phyloP scores from a whole-genome alignment of 2,329 filamentous ascomycete species.

The Phaeosphaeria sp. region DNA sequence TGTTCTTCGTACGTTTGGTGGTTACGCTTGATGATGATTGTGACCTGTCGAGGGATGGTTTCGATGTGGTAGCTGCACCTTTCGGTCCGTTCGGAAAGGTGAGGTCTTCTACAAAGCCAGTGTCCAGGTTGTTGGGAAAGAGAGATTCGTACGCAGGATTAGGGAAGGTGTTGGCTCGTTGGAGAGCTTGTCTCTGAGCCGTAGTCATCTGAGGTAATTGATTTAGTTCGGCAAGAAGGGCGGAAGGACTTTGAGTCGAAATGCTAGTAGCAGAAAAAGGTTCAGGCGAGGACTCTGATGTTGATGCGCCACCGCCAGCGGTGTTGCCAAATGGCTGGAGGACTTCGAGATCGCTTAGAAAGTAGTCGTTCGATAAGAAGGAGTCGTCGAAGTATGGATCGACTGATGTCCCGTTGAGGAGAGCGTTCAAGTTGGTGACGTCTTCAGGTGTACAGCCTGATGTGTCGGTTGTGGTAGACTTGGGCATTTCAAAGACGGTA shows the following conservation, averaged over 20 bases:
- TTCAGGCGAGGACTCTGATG: slow-evolving; percentile 49
- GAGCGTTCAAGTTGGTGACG: slow-evolving; percentile 38
- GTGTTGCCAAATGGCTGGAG: slow-evolving; percentile 45
- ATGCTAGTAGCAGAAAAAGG: slow-evolving; percentile 28
- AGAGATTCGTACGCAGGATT: slow-evolving; percentile 45
- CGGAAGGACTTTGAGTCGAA: slow-evolving; percentile 34
- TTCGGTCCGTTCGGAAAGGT: slow-evolving; percentile 47
- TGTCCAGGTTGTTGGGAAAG: slow-evolving; percentile 45
- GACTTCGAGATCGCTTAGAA: slow-evolving; percentile 49
- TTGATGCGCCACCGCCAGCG: slow-evolving; percentile 39
- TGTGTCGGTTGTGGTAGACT: slow-evolving; percentile 42
- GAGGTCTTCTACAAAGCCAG: slow-evolving; percentile 46
- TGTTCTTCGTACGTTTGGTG: slow-evolving; percentile 44
- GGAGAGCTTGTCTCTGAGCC: slow-evolving; percentile 28
- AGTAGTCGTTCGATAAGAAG: slow-evolving; percentile 49
- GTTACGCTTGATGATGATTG: slow-evolving; percentile 24
- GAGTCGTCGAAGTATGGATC: slow-evolving; percentile 48
- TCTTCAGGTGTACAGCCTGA: slow-evolving; percentile 41
- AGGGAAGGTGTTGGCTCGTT: slow-evolving; percentile 42
- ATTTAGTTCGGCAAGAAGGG: slow-evolving; percentile 24
- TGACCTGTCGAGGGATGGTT: slow-evolving; percentile 22
- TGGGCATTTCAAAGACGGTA: slow-evolving; percentile 43
- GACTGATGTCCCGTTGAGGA: slow-evolving; percentile 36
- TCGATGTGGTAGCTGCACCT: slow-evolving; percentile 21
- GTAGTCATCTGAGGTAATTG: slow-evolving; percentile 37